phyloP scores from a whole-genome alignment of 208 protist genomes.

The Zelonia costaricensis region DNA sequence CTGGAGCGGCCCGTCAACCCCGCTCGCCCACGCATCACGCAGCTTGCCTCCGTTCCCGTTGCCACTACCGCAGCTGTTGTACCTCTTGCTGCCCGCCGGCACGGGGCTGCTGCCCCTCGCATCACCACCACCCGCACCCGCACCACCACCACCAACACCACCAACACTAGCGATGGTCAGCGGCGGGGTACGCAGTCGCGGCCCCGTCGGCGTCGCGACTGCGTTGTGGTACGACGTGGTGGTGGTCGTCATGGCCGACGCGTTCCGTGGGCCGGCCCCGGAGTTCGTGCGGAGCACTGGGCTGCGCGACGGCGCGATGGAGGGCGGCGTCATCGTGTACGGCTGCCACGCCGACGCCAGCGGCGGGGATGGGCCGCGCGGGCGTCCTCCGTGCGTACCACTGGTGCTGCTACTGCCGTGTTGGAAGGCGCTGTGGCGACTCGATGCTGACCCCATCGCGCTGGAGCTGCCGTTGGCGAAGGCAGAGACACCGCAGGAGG shows the following conservation, averaged over 20 bases:
- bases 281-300: conserved; percentile 8
- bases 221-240: conserved; percentile 12
- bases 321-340: conserved; percentile 28
- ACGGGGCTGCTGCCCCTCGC: background rate
- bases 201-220: conserved; percentile 10
- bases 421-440: too few species aligned
- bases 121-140: background rate
- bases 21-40: too few species aligned
- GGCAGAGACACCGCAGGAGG: conserved; percentile 1
- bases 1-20: background rate
- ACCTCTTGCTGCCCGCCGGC: background rate
- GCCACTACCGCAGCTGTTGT: background rate
- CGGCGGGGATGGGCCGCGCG: conserved; percentile 1
- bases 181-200: background rate
- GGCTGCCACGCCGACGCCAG: conserved; percentile 14
- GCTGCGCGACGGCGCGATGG: conserved; percentile 17
- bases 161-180: background rate
- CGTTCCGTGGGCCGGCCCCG: too few species aligned
- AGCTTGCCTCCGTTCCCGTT: too few species aligned
- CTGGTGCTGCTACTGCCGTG: background rate
- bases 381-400: too few species aligned
- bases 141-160: too few species aligned
- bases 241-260: background rate
- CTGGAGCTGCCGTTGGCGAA: too few species aligned
- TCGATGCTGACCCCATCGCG: too few species aligned